These are phyloP conservation scores for Aspergillus ustus DNA, from an alignment of 2,329 filamentous ascomycete species.

Conservation along the genomic window DNA sequence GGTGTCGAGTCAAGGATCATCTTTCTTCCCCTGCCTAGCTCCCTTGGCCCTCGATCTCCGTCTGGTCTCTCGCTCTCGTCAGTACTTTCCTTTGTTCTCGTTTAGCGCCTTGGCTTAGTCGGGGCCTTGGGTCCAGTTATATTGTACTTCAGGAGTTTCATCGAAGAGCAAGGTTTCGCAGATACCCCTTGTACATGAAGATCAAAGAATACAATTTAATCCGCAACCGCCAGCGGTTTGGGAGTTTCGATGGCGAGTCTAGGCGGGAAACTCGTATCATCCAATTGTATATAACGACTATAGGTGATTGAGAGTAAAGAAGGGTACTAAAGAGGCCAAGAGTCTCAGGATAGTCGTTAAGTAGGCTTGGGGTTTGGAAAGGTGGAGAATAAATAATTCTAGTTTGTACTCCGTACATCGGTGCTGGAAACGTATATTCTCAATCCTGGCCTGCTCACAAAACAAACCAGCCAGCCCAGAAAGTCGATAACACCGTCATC, in stretches of 20 bases:
- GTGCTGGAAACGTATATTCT: not conserved
- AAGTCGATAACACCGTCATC: conserved; percentile 8
- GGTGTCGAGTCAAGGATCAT: not conserved
- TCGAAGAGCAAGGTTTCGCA: no score
- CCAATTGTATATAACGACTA: not conserved
- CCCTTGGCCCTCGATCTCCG: not conserved
- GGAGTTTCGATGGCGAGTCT: no score
- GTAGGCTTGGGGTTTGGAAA: not conserved
- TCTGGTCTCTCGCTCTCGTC: not conserved
- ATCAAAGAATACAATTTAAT: not conserved
- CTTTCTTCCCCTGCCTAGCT: conserved; percentile 1
- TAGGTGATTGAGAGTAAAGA: no score
- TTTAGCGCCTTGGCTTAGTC: not conserved
- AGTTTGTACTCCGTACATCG: not conserved
- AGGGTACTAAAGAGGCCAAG: not conserved
- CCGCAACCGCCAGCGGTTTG: not conserved
- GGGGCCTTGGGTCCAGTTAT: not conserved
- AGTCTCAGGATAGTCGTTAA: not conserved
- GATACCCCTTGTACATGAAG: not conserved
- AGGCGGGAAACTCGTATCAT: not conserved
- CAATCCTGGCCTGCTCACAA: not conserved
- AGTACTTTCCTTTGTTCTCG: not conserved
- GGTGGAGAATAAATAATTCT: not conserved
- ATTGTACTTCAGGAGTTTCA: not conserved
- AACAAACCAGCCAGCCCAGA: not conserved